Evolutionary conservation across 2,329 filamentous ascomycete genomes (phyloP), one percentile per base, ranked within the genome.

Genomic region (Talaromyces sp.): DNA sequence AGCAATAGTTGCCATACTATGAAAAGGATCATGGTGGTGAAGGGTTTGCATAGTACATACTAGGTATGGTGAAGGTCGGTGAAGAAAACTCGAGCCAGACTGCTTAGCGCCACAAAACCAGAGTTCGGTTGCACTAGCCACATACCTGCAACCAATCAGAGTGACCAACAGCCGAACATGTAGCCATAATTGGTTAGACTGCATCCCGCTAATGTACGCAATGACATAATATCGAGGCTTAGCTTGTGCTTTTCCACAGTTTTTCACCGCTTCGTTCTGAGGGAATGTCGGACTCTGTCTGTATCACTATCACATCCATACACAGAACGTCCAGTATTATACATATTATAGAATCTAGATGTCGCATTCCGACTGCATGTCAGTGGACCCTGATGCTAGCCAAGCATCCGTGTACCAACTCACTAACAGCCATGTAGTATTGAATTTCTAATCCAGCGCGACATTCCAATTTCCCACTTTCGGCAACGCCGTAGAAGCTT

Each of bases 201-300:
- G 13, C 35, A 7, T 27, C n/a, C 8, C 13, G 8, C 61, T 57
- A 63, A 63, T 63, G 61, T 52, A 57, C 48, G 39, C 48, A 41
- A 57, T 63, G 61, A 57, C 61, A 57, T 57, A 47, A 57, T 57
- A 3, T 27, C 50, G 61, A 57, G 61, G 61, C 61, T 63, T 41
- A 63, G 61, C 39, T 39, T 31, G 50, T 31, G 56, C 16, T 19
- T 39, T 35, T 16, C 4, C 52, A 31, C 11, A 11, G 19, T 47
- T 57, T 54, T 57, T 56, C 61, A 63, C 61, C 61, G 61, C 61
- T 63, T 33, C 48, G 16, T 56, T 43, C 47, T 33, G 16, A n/a
- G 14, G 37, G 39, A 59, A 45, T 59, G 56, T 59, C 56, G 56
- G 54, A 19, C 48, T 31, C 48, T 31, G 16, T 56, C 52, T 35